Percentiles rank a stretch among this genome's conserved stretches.
phyloP scores from a whole-genome alignment of 2,329 filamentous ascomycete species.

The Atkinsonella texensis region DNA sequence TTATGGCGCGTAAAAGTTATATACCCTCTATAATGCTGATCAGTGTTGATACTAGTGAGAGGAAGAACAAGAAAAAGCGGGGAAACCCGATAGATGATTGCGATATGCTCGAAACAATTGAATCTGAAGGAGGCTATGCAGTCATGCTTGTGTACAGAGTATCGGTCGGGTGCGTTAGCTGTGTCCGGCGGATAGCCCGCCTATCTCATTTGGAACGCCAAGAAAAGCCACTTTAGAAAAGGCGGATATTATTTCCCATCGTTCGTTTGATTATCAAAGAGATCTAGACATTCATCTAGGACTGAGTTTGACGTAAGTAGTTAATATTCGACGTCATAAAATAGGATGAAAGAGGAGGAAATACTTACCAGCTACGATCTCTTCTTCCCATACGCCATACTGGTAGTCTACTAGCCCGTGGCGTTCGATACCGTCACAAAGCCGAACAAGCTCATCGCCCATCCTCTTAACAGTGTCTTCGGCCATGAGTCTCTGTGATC shows the following conservation, averaged over 20 bases:
- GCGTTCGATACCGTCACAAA: constrained; percentile 79
- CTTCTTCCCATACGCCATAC: constrained; percentile 91
- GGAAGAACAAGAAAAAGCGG: not conserved
- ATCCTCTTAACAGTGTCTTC: constrained; percentile 62
- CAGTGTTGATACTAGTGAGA: not conserved
- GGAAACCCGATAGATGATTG: not conserved
- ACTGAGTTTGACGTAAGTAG: not conserved
- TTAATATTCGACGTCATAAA: too few relatives aligned
- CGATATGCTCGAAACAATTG: not conserved
- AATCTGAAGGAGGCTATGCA: too few relatives aligned
- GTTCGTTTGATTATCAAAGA: not conserved
- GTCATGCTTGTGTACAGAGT: too few relatives aligned
- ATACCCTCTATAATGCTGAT: not conserved
- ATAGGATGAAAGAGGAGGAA: too few relatives aligned
- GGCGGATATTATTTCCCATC: not conserved
- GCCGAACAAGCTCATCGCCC: constrained; percentile 66
- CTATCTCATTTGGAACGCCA: too few relatives aligned
- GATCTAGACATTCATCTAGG: constrained; percentile 6
- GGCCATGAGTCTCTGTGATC: constrained; percentile 52
- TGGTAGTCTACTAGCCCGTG: constrained; percentile 96
- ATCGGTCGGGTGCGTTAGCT: too few relatives aligned
- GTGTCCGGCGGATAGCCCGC: too few relatives aligned
- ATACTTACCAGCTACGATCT: constrained; percentile 66
- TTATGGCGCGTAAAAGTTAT: not conserved
- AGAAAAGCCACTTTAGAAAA: not conserved